Evolutionary conservation across 2,329 filamentous ascomycete genomes (phyloP).

Genomic region (Pseudonectria buxi): DNA sequence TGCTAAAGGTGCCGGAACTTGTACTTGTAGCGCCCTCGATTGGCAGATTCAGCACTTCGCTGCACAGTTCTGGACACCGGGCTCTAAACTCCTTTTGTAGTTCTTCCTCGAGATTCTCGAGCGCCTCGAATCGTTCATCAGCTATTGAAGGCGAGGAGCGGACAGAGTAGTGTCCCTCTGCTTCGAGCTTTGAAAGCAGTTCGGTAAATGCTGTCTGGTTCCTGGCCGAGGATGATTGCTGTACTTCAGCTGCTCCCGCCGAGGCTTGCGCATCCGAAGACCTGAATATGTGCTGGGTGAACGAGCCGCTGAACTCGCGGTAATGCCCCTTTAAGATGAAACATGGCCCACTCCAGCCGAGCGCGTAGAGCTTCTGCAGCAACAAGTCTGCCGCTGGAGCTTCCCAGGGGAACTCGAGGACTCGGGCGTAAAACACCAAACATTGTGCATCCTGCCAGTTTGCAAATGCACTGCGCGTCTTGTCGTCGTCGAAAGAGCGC

Average conservation of each 20-base stretch:
- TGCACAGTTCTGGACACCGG: constrained; percentile 39
- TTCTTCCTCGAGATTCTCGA: constrained; percentile 22
- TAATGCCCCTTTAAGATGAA: constrained; percentile 52
- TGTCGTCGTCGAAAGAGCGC: constrained; percentile 41
- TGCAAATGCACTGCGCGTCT: constrained; percentile 39
- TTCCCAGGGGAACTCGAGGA: constrained; percentile 43
- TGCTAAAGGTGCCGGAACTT: constrained; percentile 34
- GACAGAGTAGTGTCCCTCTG: constrained; percentile 33
- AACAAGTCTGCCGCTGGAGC: constrained; percentile 42
- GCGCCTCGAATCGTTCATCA: constrained; percentile 33
- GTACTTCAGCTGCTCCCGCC: constrained; percentile 32
- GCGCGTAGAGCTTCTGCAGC: constrained; percentile 36
- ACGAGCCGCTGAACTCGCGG: constrained; percentile 47
- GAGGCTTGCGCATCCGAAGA: constrained; percentile 33
- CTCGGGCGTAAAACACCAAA: constrained; percentile 47
- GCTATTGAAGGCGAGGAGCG: constrained; percentile 33
- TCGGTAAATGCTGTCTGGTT: constrained; percentile 34
- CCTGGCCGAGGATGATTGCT: constrained; percentile 12
- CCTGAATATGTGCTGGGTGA: constrained; percentile 43
- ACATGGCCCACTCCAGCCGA: constrained; percentile 44
- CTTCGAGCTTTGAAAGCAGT: constrained; percentile 38
- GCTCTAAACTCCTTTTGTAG: constrained; percentile 42
- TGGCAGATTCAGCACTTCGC: constrained; percentile 35
- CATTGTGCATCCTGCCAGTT: constrained; percentile 41
- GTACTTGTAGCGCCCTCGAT: constrained; percentile 21